Base-by-base conservation (phyloP, 208 protist genomes). In the Leptomonas pyrrhocoris region DNA sequence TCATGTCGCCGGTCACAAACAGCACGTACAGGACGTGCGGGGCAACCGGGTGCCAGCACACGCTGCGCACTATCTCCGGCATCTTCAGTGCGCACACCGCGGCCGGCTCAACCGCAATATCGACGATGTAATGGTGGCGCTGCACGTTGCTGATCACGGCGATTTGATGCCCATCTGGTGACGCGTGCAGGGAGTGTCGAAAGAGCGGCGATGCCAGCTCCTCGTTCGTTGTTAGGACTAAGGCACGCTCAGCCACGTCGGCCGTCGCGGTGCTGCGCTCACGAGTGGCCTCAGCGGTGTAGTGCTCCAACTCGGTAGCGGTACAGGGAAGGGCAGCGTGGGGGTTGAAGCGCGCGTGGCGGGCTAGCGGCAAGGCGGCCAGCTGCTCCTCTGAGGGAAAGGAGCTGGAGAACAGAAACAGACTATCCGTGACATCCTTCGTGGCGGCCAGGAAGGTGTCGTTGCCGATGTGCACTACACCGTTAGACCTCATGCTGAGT, bases 401-500 rank as follows among this genome's bases (percentile, higher is more conserved):
- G 63, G 42, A 64, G 59, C 83, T 82, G 13, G 89, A 94, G 58
- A 90, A 81, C 34, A 96, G 73, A 57, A 83, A 87, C 0, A 85
- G 43, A 36, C 67, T 55, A 19, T 81, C 79, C 0, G 64, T 77
- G 46, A 69, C 69, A 60, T 92, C 83, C 11, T 75, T 70, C 2
- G 84, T 83, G 43, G 69, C 77, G 23, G 76, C 55, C 23, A 89
- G 49, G 59, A 96, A 96, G 13, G 86, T 86, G 79, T 94, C 85
- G 65, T 96, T 93, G 62, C 78, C 84, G 38, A 96, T 69, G 68
- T 96, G 92, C 18, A 68, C 79, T 2, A 79, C 88, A 64, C 89
- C 86, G 68, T 96, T 96, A 5, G 92, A 91, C 19, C 77, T 73
- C 92, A 96, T 96, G n/a, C n/a, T n/a, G n/a, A n/a, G n/a, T n/a